Percentiles rank a stretch among this genome's conserved stretches.
phyloP scores from a whole-genome alignment of 176 grass and related monocot genomes.

The Carex myosuroides region DNA sequence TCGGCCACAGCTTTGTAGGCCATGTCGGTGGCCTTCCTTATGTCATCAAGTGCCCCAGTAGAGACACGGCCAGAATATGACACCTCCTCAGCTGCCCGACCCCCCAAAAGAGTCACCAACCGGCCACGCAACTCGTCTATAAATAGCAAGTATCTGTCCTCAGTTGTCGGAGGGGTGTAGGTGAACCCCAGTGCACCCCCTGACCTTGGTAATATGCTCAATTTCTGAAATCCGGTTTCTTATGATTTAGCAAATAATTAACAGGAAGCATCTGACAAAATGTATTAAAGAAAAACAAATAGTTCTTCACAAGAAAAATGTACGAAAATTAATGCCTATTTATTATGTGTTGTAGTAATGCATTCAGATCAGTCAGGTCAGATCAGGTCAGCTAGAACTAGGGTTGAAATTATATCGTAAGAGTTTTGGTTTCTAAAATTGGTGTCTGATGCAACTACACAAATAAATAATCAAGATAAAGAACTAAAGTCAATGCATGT shows the following conservation, averaged over 20 bases:
- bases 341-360: neutral
- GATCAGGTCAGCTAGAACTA: neutral
- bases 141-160: constrained; percentile 94
- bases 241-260: neutral
- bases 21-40: constrained; percentile 92
- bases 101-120: constrained; percentile 90
- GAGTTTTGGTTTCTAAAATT: neutral
- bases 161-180: constrained; percentile 79
- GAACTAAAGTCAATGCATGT: constrained; percentile 9
- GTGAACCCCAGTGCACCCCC: constrained; percentile 93
- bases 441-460: neutral
- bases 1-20: constrained; percentile 98
- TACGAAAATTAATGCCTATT: neutral
- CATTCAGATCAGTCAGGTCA: neutral
- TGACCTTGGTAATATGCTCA: constrained; percentile 95
- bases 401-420: neutral
- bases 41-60: constrained; percentile 97
- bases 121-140: constrained; percentile 90
- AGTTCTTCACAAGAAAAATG: neutral
- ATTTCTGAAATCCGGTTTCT: constrained; percentile 43
- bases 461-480: neutral
- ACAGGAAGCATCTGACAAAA: neutral
- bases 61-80: constrained; percentile 75
- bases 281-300: neutral
- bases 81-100: constrained; percentile 88